Evolutionary conservation across 768 basidiomycete species (phyloP).

Genomic region (Tephrocybe sp.): DNA sequence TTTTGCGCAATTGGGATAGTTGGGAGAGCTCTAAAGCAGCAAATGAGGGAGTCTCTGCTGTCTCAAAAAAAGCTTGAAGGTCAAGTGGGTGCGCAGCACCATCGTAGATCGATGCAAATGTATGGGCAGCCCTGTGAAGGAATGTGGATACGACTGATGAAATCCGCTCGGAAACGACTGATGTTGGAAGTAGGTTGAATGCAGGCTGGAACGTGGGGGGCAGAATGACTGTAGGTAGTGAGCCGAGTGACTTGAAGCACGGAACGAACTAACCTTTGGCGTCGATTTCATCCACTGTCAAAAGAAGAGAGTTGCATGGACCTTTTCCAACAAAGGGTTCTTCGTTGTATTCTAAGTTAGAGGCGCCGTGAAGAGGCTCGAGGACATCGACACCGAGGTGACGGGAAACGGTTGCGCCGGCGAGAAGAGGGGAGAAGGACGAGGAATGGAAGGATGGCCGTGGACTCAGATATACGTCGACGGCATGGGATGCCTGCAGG

Average conservation of each 20-base stretch:
- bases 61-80: constrained; percentile 52
- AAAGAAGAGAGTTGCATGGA: constrained; percentile 44
- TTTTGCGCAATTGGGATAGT: constrained; percentile 44
- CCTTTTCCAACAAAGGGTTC: constrained; percentile 59
- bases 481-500: constrained; percentile 42
- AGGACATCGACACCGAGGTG: constrained; percentile 73
- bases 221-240: constrained; percentile 47
- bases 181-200: constrained; percentile 38
- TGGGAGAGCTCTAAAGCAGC: constrained; percentile 60
- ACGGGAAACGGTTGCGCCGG: constrained; percentile 58
- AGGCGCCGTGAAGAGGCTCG: constrained; percentile 44
- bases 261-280: constrained; percentile 43
- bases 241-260: constrained; percentile 5
- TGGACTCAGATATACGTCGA: constrained; percentile 62
- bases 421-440: constrained; percentile 47
- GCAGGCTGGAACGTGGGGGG: constrained; percentile 49
- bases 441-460: constrained; percentile 31
- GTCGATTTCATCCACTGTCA: constrained; percentile 56
- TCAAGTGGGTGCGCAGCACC: constrained; percentile 26
- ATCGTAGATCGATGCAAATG: constrained; percentile 52
- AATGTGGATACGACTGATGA: constrained; percentile 56
- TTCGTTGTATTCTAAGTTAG: constrained; percentile 29
- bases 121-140: constrained; percentile 53
- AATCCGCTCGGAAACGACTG: constrained; percentile 30
- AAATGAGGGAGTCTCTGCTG: constrained; percentile 49